These are phyloP conservation scores for Boletellus deceptivus DNA, from an alignment of 1,284 basidiomycete species.

Conservation along the genomic window DNA sequence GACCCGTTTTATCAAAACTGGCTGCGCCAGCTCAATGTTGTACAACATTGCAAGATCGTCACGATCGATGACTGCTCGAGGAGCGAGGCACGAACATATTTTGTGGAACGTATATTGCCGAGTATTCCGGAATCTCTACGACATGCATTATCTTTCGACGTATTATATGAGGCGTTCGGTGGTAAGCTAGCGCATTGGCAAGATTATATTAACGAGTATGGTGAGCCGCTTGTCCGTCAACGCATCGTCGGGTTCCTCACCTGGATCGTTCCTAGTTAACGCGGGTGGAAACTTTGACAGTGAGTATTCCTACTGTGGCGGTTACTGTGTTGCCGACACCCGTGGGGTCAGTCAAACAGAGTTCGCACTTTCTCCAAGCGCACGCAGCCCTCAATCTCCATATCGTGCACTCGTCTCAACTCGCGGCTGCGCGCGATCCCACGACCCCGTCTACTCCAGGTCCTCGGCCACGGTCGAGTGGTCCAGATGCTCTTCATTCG, in stretches of 20 bases:
- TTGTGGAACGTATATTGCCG: constrained; percentile 58
- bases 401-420: constrained; percentile 71
- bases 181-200: constrained; percentile 80
- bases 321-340: constrained; percentile 5
- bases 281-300: constrained; percentile 34
- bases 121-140: constrained; percentile 59
- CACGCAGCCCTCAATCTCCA: constrained; percentile 71
- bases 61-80: constrained; percentile 78
- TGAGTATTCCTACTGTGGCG: constrained; percentile 15
- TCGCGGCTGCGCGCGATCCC: constrained; percentile 32
- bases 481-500: constrained; percentile 52
- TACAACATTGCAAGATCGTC: constrained; percentile 81
- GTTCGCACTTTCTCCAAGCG: constrained; percentile 75
- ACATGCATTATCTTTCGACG: constrained; percentile 61
- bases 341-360: constrained; percentile 56
- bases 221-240: constrained; percentile 38
- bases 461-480: constrained; percentile 37
- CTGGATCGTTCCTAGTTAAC: constrained; percentile 25
- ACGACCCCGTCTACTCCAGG: constrained; percentile 35
- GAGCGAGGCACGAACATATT: constrained; percentile 63
- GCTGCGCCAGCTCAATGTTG: constrained; percentile 71
- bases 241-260: constrained; percentile 3
- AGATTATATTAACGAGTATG: constrained; percentile 72
- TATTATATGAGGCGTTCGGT: constrained; percentile 73
- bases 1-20: constrained; percentile 84